phyloP scores from a whole-genome alignment of 1,284 basidiomycete species.

The Lignosus rhinocerotis region DNA sequence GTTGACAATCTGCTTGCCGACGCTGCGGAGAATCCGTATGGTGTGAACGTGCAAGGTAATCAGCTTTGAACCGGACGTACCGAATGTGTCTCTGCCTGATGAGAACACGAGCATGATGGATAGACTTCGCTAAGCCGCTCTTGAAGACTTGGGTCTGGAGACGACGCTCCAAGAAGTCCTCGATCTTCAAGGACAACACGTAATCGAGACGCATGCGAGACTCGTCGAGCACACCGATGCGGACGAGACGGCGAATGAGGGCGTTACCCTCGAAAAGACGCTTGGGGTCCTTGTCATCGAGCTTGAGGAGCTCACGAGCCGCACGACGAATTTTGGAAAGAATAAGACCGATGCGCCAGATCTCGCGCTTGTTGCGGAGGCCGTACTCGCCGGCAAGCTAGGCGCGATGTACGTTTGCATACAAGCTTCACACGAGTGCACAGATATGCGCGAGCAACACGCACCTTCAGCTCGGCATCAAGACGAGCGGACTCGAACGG shows the following conservation, averaged over 20 bases:
- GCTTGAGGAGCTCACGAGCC: conserved; percentile 99
- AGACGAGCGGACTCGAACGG: conserved; percentile 98
- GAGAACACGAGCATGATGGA: conserved; percentile 98
- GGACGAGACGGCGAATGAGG: conserved; percentile 97
- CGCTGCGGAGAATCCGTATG: conserved; percentile 46
- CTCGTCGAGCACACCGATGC: conserved; percentile 99
- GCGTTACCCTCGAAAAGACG: conserved; percentile 99
- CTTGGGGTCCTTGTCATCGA: conserved; percentile 99
- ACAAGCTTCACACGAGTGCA: conserved; percentile 5
- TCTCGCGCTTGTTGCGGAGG: conserved; percentile 99
- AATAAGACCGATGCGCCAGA: conserved; percentile 98
- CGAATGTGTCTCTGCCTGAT: conserved; percentile 97
- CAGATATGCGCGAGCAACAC: conserved; percentile 14
- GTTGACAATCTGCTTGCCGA: conserved; percentile 99
- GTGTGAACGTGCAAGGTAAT: too few relatives aligned
- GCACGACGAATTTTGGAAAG: conserved; percentile 99
- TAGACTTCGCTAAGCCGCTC: conserved; percentile 95
- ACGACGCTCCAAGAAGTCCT: conserved; percentile 99
- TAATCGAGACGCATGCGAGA: conserved; percentile 99
- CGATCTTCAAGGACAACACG: conserved; percentile 98
- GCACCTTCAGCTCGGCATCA: conserved; percentile 97
- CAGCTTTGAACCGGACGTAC: conserved; percentile 43
- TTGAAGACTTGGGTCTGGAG: conserved; percentile 99
- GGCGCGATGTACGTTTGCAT: not conserved
- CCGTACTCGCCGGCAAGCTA: conserved; percentile 99